A percentile compares a stretch with the other conserved stretches of the same genome.
Conservation (phyloP, 257 asterid genomes). For the Haberlea rhodopensis region DNA sequence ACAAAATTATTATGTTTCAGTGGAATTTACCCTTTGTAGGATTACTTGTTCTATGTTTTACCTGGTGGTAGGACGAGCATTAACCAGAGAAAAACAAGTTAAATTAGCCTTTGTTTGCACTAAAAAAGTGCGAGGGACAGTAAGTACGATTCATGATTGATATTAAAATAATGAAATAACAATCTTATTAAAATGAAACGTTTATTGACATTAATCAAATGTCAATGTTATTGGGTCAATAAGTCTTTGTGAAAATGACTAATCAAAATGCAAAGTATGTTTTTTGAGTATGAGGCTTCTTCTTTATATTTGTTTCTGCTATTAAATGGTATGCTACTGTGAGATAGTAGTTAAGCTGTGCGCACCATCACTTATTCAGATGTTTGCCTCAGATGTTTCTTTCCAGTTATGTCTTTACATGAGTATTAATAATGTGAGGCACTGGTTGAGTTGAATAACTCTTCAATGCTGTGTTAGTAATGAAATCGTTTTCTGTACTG, state of each 20-base stretch:
- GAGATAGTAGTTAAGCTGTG: neutral
- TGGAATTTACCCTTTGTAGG: neutral
- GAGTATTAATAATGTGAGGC: neutral
- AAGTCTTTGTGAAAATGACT: neutral
- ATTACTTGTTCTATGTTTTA: too few relatives aligned
- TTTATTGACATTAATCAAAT: too few relatives aligned
- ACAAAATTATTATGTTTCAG: too few relatives aligned
- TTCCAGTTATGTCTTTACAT: neutral
- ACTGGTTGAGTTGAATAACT: neutral
- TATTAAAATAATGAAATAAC: neutral
- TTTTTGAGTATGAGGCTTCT: neutral
- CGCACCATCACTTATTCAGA: neutral
- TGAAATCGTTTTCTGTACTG: neutral
- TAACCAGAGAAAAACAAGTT: neutral
- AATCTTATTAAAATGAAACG: neutral
- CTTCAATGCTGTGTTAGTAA: neutral
- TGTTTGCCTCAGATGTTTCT: too few relatives aligned
- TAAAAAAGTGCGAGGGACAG: neutral
- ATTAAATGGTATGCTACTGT: neutral
- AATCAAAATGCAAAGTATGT: neutral
- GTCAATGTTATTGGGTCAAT: too few relatives aligned
- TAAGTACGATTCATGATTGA: neutral
- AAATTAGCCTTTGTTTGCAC: neutral
- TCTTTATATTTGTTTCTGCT: too few relatives aligned
- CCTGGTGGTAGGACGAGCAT: neutral